phyloP scores from a whole-genome alignment of 768 basidiomycete species.

The Trametes meyenii region DNA sequence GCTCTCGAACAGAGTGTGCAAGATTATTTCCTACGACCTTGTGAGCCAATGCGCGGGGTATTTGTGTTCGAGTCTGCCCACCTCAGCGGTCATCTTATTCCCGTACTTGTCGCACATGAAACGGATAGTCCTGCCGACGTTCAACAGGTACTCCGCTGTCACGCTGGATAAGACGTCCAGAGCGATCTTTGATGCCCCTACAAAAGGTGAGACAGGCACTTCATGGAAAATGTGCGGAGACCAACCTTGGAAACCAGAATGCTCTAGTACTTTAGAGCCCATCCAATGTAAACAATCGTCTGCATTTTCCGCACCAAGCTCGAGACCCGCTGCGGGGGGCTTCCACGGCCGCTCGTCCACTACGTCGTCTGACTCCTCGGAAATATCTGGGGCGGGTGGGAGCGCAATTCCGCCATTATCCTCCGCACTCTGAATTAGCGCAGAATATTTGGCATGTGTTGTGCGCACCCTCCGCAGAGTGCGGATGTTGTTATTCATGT shows the following conservation, averaged over 20 bases:
- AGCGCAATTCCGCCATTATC: slow-evolving; percentile 25
- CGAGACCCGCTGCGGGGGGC: slow-evolving; percentile 37
- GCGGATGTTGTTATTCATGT: slow-evolving; percentile 79
- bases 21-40: slow-evolving; percentile 77
- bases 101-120: slow-evolving; percentile 82
- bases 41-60: neutral
- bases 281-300: slow-evolving; percentile 72
- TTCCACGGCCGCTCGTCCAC: slow-evolving; percentile 67
- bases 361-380: slow-evolving; percentile 39
- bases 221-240: slow-evolving; percentile 1
- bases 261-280: slow-evolving; percentile 79
- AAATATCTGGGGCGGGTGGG: slow-evolving; percentile 9
- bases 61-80: slow-evolving; percentile 36
- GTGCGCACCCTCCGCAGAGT: slow-evolving; percentile 73
- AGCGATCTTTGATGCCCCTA: slow-evolving; percentile 75
- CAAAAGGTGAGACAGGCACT: neutral
- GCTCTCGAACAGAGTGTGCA: slow-evolving; percentile 89
- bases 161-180: slow-evolving; percentile 79
- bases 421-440: slow-evolving; percentile 47
- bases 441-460: slow-evolving; percentile 72
- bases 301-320: slow-evolving; percentile 63
- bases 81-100: slow-evolving; percentile 82
- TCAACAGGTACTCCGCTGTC: slow-evolving; percentile 77
- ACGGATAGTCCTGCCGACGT: slow-evolving; percentile 85
- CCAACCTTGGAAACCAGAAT: slow-evolving; percentile 90